Conservation (phyloP, 129 eudicot genomes). For the Helianthus tuberosus region DNA sequence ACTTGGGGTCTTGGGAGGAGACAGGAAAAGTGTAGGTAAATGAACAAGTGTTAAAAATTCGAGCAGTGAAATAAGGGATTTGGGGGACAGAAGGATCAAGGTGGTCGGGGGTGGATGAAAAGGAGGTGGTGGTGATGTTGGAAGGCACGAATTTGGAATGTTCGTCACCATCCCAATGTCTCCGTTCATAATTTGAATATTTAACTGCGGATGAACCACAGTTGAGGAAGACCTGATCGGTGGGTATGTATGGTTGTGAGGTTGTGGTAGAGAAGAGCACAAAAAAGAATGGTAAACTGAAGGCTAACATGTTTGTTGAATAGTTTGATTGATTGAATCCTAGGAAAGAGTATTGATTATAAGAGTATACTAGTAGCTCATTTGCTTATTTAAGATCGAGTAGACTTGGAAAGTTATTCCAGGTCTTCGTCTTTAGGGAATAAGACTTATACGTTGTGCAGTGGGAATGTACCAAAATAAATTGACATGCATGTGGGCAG, state of each 20-base stretch:
- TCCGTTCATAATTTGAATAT: not conserved
- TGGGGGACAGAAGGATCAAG: not conserved
- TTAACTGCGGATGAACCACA: not conserved
- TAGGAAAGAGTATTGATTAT: not conserved
- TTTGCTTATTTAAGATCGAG: no score
- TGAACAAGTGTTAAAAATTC: not conserved
- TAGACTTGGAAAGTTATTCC: no score
- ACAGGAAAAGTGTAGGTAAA: not conserved
- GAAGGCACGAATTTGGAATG: conserved; percentile 17
- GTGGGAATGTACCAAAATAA: no score
- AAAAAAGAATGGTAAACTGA: not conserved
- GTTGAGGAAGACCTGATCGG: not conserved
- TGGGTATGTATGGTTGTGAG: not conserved
- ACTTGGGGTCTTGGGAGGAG: not conserved
- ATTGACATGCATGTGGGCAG: not conserved
- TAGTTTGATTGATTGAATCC: not conserved
- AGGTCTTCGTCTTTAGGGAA: no score
- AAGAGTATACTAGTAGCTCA: no score
- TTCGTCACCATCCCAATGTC: conserved; percentile 28
- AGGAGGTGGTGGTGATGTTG: conserved; percentile 16
- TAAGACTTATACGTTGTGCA: no score
- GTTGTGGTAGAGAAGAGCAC: not conserved
- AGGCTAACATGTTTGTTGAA: not conserved
- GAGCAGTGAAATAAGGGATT: not conserved
- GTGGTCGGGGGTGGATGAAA: not conserved